Evolutionary conservation across 169 alveolate genomes (phyloP), one percentile per base, ranked within the genome.

Genomic region (Eimeria tenella): DNA sequence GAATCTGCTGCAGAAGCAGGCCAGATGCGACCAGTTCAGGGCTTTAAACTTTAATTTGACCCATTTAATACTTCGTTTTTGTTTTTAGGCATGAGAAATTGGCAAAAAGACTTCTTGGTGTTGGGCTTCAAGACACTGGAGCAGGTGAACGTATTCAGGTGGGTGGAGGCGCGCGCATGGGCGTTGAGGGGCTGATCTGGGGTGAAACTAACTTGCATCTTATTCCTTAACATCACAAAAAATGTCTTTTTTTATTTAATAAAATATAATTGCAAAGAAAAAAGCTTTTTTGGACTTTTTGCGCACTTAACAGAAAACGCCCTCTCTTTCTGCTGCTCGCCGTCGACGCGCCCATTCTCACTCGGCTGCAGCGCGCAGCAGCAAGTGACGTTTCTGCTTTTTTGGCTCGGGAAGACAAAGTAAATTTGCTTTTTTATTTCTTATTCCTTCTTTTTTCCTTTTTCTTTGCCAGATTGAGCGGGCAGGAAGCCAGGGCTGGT

Each of bases 341-440:
- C 3, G 93, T 86, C 81, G 93, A 86, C 63, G 93, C 82, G 60
- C 93, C 93, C 56, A 15, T 86, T 19, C 60, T 73, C 63, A 31
- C n/a, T 4, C 60, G 93, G 4, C 49, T 52, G 82, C 50, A 31
- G 17, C 82, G 81, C 52, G 17, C 23, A 31, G 65, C n/a, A 5
- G 55, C 82, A 1, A 15, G 15, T 42, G 70, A 63, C 8, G 82
- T 53, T 6, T 15, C 63, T n/a, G n/a, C 21, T 0, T 62, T 65
- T 21, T 65, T 62, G 13, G n/a, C n/a, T n/a, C n/a, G 3, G 13
- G 77, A 68, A 68, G 77, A 68, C 31, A 13, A 23, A 68, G 77
- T 68, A 5, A 68, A 23, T 13, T 17, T 1, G 3, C 11, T 10
- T 11, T 17, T 17, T 58, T 3, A 58, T 58, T 58, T 58, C 2